Evolutionary conservation across 352 stramenopile genomes (phyloP).

Genomic region (Hyaloperonospora brassicae): DNA sequence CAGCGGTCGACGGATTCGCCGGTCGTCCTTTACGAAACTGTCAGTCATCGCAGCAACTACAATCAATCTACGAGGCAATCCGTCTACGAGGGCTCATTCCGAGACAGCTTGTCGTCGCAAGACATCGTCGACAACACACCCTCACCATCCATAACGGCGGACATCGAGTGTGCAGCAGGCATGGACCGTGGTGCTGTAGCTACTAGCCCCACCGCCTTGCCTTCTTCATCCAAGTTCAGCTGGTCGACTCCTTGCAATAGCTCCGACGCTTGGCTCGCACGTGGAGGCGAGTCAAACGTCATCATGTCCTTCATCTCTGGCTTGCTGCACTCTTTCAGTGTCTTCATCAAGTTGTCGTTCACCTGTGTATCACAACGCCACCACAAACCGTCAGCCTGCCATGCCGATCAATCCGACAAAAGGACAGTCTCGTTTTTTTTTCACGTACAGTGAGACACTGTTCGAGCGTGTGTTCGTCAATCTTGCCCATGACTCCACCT

Average conservation of each 20-base stretch:
- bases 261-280: slow-evolving; percentile 18
- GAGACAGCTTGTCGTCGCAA: too few relatives aligned
- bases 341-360: slow-evolving; percentile 79
- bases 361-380: slow-evolving; percentile 31
- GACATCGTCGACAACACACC: slow-evolving; percentile 22
- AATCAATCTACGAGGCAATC: too few relatives aligned
- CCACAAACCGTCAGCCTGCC: not conserved
- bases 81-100: too few relatives aligned
- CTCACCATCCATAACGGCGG: slow-evolving; percentile 39
- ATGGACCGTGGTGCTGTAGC: slow-evolving; percentile 8
- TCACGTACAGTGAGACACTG: slow-evolving; percentile 67
- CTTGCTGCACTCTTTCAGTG: slow-evolving; percentile 48
- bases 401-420: not conserved
- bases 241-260: slow-evolving; percentile 19
- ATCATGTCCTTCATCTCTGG: slow-evolving; percentile 35
- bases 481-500: slow-evolving; percentile 75
- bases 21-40: too few relatives aligned
- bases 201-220: slow-evolving; percentile 5
- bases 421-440: not conserved
- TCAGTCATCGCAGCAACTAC: too few relatives aligned
- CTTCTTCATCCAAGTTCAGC: slow-evolving; percentile 29
- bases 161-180: slow-evolving; percentile 19
- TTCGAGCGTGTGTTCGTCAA: slow-evolving; percentile 73
- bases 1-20: too few relatives aligned
- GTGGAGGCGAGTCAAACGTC: slow-evolving; percentile 49